These are phyloP conservation scores for Millerozyma miso DNA, from an alignment of 805 yeast species.

Conservation along the genomic window DNA sequence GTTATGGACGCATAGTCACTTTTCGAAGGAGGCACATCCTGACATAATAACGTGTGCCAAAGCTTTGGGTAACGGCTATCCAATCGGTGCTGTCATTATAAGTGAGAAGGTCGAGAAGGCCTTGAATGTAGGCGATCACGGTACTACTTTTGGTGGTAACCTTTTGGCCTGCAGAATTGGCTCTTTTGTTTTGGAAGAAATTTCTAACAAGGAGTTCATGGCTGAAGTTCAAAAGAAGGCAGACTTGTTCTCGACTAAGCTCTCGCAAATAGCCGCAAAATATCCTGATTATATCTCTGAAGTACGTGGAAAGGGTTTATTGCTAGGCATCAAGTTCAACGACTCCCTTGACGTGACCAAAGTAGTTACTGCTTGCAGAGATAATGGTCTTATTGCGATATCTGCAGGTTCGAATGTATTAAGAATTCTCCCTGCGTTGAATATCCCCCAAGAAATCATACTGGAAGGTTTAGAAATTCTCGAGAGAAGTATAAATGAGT, in stretches of 20 bases:
- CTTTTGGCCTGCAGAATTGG: conserved; percentile 88
- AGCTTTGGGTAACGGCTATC: conserved; percentile 95
- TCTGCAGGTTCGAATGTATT: conserved; percentile 91
- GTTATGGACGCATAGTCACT: conserved; percentile 84
- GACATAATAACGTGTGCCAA: conserved; percentile 93
- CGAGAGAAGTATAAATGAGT: conserved; percentile 45
- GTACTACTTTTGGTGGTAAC: conserved; percentile 97
- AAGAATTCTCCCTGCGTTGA: conserved; percentile 89
- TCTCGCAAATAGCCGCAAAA: conserved; percentile 47
- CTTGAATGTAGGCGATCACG: conserved; percentile 90
- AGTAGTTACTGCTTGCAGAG: conserved; percentile 67
- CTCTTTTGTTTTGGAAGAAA: conserved; percentile 63
- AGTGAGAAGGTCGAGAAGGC: conserved; percentile 70
- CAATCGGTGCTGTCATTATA: conserved; percentile 91
- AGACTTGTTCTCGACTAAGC: conserved; percentile 47
- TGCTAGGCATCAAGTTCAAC: conserved; percentile 76
- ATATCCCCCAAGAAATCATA: conserved; percentile 66
- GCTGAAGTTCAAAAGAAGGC: conserved; percentile 58
- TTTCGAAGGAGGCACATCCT: conserved; percentile 82
- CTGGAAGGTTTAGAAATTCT: conserved; percentile 70
- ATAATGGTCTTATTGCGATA: conserved; percentile 76
- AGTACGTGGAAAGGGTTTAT: conserved; percentile 84
- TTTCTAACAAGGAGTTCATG: conserved; percentile 60
- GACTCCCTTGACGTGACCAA: conserved; percentile 51
- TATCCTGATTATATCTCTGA: conserved; percentile 60